phyloP scores from a whole-genome alignment of 2,329 filamentous ascomycete species.

The Talaromyces sp. region DNA sequence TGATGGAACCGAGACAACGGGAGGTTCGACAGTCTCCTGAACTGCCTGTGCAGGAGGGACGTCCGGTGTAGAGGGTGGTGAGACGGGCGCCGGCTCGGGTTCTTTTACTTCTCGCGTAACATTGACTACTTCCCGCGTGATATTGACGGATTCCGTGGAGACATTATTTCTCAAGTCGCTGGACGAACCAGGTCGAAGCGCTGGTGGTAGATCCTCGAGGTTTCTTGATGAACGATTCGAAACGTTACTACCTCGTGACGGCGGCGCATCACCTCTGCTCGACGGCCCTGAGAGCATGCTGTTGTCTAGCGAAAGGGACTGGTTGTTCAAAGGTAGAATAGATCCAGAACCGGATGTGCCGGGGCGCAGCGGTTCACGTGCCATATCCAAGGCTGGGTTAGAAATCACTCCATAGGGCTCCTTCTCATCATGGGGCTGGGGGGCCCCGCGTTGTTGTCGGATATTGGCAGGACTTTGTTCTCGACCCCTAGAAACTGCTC shows the following conservation, averaged over 20 bases:
- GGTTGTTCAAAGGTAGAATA: conserved; percentile 12
- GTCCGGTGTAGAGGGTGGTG: background rate
- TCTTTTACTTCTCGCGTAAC: conserved; percentile 21
- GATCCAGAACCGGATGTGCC: conserved; percentile 31
- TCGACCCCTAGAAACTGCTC: conserved; percentile 22
- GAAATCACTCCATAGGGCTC: conserved; percentile 25
- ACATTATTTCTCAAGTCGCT: conserved; percentile 14
- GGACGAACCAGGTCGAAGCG: conserved; percentile 27
- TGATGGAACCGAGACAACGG: background rate
- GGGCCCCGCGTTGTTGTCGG: conserved; percentile 27
- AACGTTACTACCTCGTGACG: conserved; percentile 34
- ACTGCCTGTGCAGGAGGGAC: background rate
- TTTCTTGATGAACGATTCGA: conserved; percentile 23
- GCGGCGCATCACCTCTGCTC: conserved; percentile 23
- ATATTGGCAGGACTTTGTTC: conserved; percentile 26
- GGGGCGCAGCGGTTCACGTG: conserved; percentile 32
- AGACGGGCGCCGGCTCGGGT: conserved; percentile 18
- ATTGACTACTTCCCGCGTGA: conserved; percentile 19
- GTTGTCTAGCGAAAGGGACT: conserved; percentile 32
- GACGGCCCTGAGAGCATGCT: conserved; percentile 35
- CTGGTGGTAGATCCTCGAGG: conserved; percentile 25
- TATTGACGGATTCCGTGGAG: background rate
- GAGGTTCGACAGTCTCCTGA: background rate
- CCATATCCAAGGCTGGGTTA: conserved; percentile 21
- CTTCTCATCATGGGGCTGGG: conserved; percentile 32